Evolutionary conservation across 2,329 filamentous ascomycete species (phyloP), one percentile per base, ranked within the genome.

Genomic region (Parafenestella ontariensis): DNA sequence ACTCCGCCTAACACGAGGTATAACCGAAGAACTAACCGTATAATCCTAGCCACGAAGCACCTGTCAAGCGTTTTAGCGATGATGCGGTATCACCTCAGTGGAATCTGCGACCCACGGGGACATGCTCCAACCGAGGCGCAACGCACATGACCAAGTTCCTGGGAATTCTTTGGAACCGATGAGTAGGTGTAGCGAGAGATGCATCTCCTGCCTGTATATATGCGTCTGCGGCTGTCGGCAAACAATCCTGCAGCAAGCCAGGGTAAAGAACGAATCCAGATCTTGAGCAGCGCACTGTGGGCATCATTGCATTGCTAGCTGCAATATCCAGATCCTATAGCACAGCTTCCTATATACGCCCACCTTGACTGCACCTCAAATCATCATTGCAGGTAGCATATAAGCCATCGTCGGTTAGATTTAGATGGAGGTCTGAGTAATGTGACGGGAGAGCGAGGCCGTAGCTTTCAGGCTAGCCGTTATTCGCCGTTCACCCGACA

Each of bases 221-320:
- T 33, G 34, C 49, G 11, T 33, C 33, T 24, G 44, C 26, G 50
- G 36, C 43, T 47, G n/a, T 43, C 29, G 46, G 56, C 46, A 46
- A 48, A 52, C 47, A 41, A 50, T 46, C 43, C 52, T 47, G 46
- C 58, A 49, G 46, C 41, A 45, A 45, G 42, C 42, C 31, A 46
- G 51, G 28, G 43, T 20, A 51, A 43, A 26, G 34, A 31, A 37
- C n/a, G 26, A 33, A 39, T 41, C 39, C 39, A 31, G 42, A 34
- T 36, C 26, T 23, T 21, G 36, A 31, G 41, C 39, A 39, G 39
- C 49, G 43, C 46, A 47, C 49, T 37, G 54, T 62, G 57, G 54
- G 54, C 57, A 58, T 54, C 57, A 58, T 42, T 47, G 59, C 59
- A 59, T 55, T 23, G 23, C 48, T 58, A 43, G 39, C 44, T 40